Conservation (phyloP, 192 early-diverging fungal genomes). For the Umbelopsis vinacea region DNA sequence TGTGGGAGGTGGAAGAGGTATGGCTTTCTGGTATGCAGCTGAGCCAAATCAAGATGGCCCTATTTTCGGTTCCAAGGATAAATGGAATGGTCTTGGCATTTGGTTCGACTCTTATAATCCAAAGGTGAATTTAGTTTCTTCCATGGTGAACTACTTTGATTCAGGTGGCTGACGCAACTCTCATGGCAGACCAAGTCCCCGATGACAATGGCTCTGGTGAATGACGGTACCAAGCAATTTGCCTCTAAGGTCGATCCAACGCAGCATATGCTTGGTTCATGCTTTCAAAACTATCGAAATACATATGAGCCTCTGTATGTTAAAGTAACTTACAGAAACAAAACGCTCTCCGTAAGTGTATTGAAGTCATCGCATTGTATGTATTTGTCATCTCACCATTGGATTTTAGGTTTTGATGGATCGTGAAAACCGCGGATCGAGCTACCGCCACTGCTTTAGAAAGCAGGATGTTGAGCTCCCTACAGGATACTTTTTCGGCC, state of each 20-base stretch:
- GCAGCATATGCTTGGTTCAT: conserved; percentile 52
- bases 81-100: conserved; percentile 68
- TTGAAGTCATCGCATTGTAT: not conserved
- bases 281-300: conserved; percentile 73
- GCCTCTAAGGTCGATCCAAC: conserved; percentile 39
- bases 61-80: conserved; percentile 68
- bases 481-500: conserved; percentile 75
- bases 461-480: conserved; percentile 59
- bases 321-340: conserved; percentile 63
- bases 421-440: conserved; percentile 51
- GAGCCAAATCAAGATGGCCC: conserved; percentile 56
- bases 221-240: conserved; percentile 64
- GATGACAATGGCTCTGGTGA: conserved; percentile 60
- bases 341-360: conserved; percentile 51
- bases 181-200: conserved; percentile 43
- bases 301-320: conserved; percentile 54
- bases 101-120: conserved; percentile 67
- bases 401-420: conserved; percentile 49
- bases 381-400: conserved; percentile 32
- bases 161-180: not conserved
- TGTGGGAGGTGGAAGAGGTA: conserved; percentile 68
- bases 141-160: not conserved
- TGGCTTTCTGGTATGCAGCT: conserved; percentile 85
- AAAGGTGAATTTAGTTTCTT: conserved; percentile 24
- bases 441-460: conserved; percentile 63